Percentiles rank a stretch among this genome's conserved stretches.
phyloP scores from a whole-genome alignment of 2,329 filamentous ascomycete genomes.

The Sordariomycetes sp. region DNA sequence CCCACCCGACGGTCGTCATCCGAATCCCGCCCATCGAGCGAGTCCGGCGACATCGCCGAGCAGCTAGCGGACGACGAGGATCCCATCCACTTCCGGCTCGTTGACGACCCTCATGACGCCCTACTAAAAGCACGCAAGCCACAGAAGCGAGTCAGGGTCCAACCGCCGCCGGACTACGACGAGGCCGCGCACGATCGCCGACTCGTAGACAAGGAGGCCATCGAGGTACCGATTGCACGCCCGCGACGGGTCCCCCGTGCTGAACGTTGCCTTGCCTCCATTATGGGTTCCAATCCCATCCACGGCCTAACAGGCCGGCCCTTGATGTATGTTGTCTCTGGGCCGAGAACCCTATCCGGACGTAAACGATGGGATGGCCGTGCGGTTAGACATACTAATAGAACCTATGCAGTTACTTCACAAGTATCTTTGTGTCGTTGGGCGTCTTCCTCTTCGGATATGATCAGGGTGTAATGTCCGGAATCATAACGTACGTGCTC shows the following conservation, averaged over 20 bases:
- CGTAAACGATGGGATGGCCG: constrained; percentile 5
- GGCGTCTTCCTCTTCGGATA: constrained; percentile 86
- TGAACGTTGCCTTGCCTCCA: constrained; percentile 62
- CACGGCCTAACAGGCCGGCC: constrained; percentile 94
- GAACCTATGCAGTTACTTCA: constrained; percentile 65
- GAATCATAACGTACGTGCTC: constrained; percentile 49
- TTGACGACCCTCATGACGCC: constrained; percentile 54
- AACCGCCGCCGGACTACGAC: constrained; percentile 11
- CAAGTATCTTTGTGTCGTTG: constrained; percentile 79
- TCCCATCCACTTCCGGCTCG: constrained; percentile 62
- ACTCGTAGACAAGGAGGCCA: constrained; percentile 60
- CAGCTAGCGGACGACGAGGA: constrained; percentile 78
- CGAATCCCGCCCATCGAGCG: constrained; percentile 66
- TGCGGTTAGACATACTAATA: constrained; percentile 3
- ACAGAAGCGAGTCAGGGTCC: constrained; percentile 19
- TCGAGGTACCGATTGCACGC: constrained; percentile 63
- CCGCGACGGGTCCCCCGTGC: constrained; percentile 52
- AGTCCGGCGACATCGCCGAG: constrained; percentile 90
- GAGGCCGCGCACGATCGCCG: constrained; percentile 10
- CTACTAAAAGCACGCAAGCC: constrained; percentile 40
- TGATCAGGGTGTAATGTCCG: constrained; percentile 84
- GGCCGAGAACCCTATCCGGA: neutral
- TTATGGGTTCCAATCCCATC: constrained; percentile 76
- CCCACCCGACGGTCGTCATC: constrained; percentile 42
- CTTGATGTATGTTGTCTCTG: constrained; percentile 55